These are phyloP conservation scores for Camellia sinensis DNA, from an alignment of 148 eudicot species.

Conservation along the genomic window DNA sequence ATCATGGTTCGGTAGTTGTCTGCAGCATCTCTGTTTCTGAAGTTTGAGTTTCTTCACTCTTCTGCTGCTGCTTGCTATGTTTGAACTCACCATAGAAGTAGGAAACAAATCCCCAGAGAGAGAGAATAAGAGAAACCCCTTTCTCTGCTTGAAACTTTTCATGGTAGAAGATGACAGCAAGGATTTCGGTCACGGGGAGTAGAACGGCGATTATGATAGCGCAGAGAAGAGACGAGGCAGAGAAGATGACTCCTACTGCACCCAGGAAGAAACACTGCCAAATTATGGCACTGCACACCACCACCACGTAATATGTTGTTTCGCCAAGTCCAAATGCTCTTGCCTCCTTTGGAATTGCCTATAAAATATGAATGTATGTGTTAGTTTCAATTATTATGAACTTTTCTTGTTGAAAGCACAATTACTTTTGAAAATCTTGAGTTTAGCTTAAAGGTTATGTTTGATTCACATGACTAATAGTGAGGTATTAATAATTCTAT, in stretches of 20 bases:
- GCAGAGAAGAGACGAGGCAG: constrained; percentile 55
- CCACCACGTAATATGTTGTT: constrained; percentile 35
- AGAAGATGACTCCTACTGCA: constrained; percentile 56
- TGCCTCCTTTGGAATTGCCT: constrained; percentile 55
- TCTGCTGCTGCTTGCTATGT: neutral
- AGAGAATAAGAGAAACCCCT: constrained; percentile 44
- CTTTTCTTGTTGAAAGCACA: no score
- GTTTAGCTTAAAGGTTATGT: no score
- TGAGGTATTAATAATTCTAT: no score
- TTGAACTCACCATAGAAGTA: constrained; percentile 29
- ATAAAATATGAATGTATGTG: constrained; percentile 3
- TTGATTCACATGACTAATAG: no score
- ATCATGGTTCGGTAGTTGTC: neutral
- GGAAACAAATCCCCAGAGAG: constrained; percentile 53
- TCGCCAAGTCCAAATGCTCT: constrained; percentile 42
- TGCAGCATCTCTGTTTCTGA: neutral
- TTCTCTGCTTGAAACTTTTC: constrained; percentile 49
- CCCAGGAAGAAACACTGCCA: constrained; percentile 78
- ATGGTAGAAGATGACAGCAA: constrained; percentile 39
- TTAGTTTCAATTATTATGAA: neutral
- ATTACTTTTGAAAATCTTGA: no score
- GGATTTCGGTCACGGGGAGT: constrained; percentile 38
- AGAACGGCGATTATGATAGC: constrained; percentile 40
- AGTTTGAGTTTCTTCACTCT: neutral
- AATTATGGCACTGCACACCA: constrained; percentile 38